Evolutionary conservation across 106 monocot genomes (phyloP).

Genomic region (Triglochin maritima): DNA sequence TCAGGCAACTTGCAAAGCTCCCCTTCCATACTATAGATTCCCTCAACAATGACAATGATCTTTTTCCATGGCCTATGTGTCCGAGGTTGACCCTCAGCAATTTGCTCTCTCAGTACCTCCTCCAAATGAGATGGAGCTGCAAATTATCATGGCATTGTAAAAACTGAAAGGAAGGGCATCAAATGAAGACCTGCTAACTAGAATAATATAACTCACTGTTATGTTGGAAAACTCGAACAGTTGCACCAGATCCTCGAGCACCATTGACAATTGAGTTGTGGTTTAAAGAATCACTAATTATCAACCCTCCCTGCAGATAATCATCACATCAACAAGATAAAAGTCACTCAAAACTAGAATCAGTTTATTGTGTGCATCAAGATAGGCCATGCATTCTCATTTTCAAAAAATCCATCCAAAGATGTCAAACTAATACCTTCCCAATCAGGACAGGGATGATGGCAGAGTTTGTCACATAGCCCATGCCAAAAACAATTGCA

Average conservation of each 20-base stretch:
- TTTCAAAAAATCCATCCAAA: not conserved
- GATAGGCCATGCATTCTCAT: not conserved
- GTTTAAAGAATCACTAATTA: constrained; percentile 20
- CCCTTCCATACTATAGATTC: constrained; percentile 23
- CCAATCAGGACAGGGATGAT: constrained; percentile 16
- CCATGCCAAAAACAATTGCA: constrained; percentile 18
- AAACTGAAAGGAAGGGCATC: not conserved
- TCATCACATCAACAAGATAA: not conserved
- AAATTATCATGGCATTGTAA: not conserved
- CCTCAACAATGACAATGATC: constrained; percentile 17
- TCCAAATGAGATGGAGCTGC: constrained; percentile 13
- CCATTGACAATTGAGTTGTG: constrained; percentile 21
- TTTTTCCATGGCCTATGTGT: constrained; percentile 20
- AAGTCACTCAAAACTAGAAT: not conserved
- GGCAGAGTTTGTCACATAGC: constrained; percentile 18
- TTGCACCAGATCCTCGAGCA: constrained; percentile 17
- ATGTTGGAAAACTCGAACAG: constrained; percentile 16
- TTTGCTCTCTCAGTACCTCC: constrained; percentile 10
- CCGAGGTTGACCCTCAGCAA: constrained; percentile 8
- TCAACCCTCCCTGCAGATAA: constrained; percentile 13
- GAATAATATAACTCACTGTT: constrained; percentile 6
- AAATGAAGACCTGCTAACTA: not conserved
- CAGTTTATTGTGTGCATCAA: not conserved
- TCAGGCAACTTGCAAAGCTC: constrained; percentile 13
- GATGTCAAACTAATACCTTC: constrained; percentile 3